phyloP scores from a whole-genome alignment of 805 yeast genomes.

The Maudiozyma turicensis region DNA sequence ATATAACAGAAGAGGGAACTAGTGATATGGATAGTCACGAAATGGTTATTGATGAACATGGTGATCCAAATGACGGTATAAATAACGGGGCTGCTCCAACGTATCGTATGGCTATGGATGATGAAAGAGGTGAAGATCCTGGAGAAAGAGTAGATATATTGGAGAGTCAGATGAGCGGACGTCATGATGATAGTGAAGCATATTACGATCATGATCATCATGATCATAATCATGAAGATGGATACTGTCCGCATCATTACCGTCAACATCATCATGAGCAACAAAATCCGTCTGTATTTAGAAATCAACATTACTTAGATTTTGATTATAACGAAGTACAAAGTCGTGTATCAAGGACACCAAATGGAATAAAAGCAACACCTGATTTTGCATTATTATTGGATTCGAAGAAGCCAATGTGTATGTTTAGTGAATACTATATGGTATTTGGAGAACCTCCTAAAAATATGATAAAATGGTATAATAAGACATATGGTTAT shows the following conservation, averaged over 20 bases:
- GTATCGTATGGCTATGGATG: not conserved
- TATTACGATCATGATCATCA: constrained; percentile 1
- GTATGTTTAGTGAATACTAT: constrained; percentile 46
- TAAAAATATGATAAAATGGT: constrained; percentile 41
- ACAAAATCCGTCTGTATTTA: constrained; percentile 5
- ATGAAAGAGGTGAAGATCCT: constrained; percentile 3
- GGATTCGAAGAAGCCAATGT: constrained; percentile 23
- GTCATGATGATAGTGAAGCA: constrained; percentile 2
- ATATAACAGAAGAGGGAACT: constrained; percentile 13
- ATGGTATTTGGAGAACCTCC: constrained; percentile 43
- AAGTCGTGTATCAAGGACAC: not conserved
- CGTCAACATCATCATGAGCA: constrained; percentile 5
- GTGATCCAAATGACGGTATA: not conserved
- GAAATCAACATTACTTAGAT: constrained; percentile 12
- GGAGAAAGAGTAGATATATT: not conserved
- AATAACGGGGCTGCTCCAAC: constrained; percentile 1
- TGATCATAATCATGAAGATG: constrained; percentile 4
- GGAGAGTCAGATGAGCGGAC: not conserved
- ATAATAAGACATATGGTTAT: constrained; percentile 28
- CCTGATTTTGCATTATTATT: constrained; percentile 21
- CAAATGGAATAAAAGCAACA: constrained; percentile 1
- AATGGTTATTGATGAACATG: not conserved
- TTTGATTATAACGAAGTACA: constrained; percentile 7
- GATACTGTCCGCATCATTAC: constrained; percentile 8
- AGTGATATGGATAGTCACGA: not conserved